A percentile compares a stretch with the other conserved stretches of the same genome.
These are phyloP conservation scores for Oxyria digyna DNA, from an alignment of 148 eudicot genomes.

Conservation along the genomic window DNA sequence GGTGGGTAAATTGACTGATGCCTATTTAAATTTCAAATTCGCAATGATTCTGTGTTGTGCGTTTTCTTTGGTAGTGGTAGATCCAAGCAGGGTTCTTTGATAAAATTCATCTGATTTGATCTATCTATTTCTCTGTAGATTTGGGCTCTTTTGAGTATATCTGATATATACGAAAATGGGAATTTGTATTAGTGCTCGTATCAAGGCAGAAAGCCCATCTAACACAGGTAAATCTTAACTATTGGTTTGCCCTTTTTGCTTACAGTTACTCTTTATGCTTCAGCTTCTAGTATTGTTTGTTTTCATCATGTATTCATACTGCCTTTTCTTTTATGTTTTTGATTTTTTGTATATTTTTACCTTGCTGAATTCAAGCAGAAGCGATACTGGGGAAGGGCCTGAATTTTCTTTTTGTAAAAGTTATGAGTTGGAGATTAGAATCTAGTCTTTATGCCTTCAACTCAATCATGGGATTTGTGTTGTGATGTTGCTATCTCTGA, in stretches of 20 bases:
- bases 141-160: neutral
- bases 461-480: neutral
- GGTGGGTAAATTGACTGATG: neutral
- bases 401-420: neutral
- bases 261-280: neutral
- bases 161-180: neutral
- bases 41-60: neutral
- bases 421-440: neutral
- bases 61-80: neutral
- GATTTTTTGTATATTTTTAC: neutral
- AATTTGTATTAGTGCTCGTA: conserved; percentile 7
- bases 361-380: neutral
- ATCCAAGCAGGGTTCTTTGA: neutral
- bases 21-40: neutral
- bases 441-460: neutral
- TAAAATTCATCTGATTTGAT: neutral
- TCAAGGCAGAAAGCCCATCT: conserved; percentile 7
- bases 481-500: neutral
- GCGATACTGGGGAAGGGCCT: neutral
- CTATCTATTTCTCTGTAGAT: neutral
- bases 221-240: conserved; percentile 2
- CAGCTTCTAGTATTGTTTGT: neutral
- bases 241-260: neutral
- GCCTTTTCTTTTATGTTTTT: neutral
- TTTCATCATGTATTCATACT: neutral